Base-by-base conservation (phyloP, 2,329 filamentous ascomycete genomes). In the Phaeosphaeriaceae sp. region DNA sequence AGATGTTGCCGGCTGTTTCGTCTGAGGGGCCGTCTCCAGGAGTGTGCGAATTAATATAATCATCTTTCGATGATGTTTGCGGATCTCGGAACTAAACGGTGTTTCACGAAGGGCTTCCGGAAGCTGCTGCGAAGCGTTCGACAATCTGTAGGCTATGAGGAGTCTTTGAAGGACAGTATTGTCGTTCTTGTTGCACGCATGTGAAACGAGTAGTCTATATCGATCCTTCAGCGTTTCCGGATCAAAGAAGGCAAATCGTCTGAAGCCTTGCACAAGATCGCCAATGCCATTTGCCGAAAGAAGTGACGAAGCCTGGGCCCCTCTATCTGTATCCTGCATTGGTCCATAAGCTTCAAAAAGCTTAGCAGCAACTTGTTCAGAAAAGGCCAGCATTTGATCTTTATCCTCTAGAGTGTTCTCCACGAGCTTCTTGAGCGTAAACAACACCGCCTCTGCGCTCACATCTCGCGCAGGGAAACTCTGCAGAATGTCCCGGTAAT, bases 371-470 rank as follows among this genome's bases (percentile, higher is more conserved):
- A 72, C 64, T 19, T 71, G 58, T 27, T 67, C 58, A 24, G 66
- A 63, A 13, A 68, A 70, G 17, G 51, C 59, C 10, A 69, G 58
- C 19, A 69, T 61, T 17, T 71, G 58, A 1, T 73, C 64, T 0
- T 52, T 59, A 13, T 68, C 60, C 53, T 76, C 72, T 3, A 72
- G 59, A 7, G 67, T 67, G 21, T 75, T 69, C 24, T 74, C 70
- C 17, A 73, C 53, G 61, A 77, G 71, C 48, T 73, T 78, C 15
- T 68, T 73, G 1, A 76, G 52, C 3, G 71, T 73, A 52, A 74
- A 76, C 0, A 73, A 56, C 7, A 78, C 49, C 2, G 67, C 66
- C 54, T 79, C 78, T 17, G 76, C 72, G 33, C 60, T 73, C 9
- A 63, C 63, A 22, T 67, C 51, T 25, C 56, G 41, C 5, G 19